Evolutionary conservation across 176 grass and related monocot species (phyloP).

Genomic region (Guadua angustifolia): DNA sequence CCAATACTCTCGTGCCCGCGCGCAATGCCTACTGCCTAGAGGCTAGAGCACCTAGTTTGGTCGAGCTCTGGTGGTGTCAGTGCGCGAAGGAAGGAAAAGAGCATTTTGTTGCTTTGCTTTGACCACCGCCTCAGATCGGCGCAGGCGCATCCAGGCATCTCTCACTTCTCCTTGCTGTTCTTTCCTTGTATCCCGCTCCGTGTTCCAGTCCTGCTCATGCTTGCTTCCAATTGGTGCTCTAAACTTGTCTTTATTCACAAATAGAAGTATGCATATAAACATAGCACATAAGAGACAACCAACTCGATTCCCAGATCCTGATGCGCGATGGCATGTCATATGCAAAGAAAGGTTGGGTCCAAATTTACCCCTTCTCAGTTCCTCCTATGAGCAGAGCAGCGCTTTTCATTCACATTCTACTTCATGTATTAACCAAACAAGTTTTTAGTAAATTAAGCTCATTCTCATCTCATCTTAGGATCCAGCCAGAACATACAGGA

Average conservation of each 20-base stretch:
- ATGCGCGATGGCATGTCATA: too few relatives aligned
- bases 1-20: not conserved
- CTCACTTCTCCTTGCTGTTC: too few relatives aligned
- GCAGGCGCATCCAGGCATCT: too few relatives aligned
- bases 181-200: too few relatives aligned
- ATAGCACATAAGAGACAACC: not conserved
- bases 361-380: not conserved
- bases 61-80: not conserved
- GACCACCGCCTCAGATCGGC: not conserved
- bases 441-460: not conserved
- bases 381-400: not conserved
- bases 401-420: not conserved
- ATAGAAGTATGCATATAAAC: not conserved
- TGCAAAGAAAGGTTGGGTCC: too few relatives aligned
- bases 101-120: not conserved
- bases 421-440: not conserved
- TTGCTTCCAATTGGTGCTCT: not conserved
- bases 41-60: not conserved
- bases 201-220: not conserved
- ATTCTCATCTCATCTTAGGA: not conserved
- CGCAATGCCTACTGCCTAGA: not conserved
- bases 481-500: not conserved
- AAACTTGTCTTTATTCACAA: not conserved
- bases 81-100: not conserved
- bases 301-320: not conserved